Percentiles rank a stretch among this genome's conserved stretches.
These are phyloP conservation scores for Neopestalotiopsis clavispora DNA, from an alignment of 2,329 filamentous ascomycete genomes.

Conservation along the genomic window DNA sequence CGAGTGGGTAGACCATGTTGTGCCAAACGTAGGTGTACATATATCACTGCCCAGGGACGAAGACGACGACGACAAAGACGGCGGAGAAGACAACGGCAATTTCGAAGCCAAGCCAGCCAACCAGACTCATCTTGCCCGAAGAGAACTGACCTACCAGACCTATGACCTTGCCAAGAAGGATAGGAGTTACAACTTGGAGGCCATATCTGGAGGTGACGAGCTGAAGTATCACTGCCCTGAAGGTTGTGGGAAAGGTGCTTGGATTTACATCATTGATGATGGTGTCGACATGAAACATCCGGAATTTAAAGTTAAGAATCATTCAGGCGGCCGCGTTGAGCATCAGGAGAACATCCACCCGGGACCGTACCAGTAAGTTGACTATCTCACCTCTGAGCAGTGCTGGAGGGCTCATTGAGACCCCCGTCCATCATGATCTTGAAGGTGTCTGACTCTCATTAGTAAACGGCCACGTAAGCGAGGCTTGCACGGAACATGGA, in stretches of 20 bases:
- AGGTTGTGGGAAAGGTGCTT: slow-evolving; percentile 42
- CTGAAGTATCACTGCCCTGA: slow-evolving; percentile 13
- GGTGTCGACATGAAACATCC: slow-evolving; percentile 49
- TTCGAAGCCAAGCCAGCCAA: background rate
- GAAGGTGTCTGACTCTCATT: background rate
- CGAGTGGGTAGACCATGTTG: background rate
- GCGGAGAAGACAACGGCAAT: background rate
- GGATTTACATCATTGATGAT: slow-evolving; percentile 56
- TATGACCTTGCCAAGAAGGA: background rate
- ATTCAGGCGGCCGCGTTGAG: slow-evolving; percentile 30
- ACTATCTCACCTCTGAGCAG: background rate
- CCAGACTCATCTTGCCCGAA: background rate
- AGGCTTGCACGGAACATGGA: slow-evolving; percentile 47
- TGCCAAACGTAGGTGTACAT: background rate
- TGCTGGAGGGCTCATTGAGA: background rate
- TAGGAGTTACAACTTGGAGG: background rate
- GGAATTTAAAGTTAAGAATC: slow-evolving; percentile 35
- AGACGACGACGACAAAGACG: background rate
- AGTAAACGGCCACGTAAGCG: slow-evolving; percentile 29
- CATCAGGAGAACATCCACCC: background rate
- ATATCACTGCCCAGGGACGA: background rate
- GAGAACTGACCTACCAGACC: background rate
- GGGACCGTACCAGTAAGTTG: background rate
- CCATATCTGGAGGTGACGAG: no score
- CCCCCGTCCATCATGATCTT: background rate